phyloP scores from a whole-genome alignment of 1,284 basidiomycete species.

The Rhodotorula sp. region DNA sequence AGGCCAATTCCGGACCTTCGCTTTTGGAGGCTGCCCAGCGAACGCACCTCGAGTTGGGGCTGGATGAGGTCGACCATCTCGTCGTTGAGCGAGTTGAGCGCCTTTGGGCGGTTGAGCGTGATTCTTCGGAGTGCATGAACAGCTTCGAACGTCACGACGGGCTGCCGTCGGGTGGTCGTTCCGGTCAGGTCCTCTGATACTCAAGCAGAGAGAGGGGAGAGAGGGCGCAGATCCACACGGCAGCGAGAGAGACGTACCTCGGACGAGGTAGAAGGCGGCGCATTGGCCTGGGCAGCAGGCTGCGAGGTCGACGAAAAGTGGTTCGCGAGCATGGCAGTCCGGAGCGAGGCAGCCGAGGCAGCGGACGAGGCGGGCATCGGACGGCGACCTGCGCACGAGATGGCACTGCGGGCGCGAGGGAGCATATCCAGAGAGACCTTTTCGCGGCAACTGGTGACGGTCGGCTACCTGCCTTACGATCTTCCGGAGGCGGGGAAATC shows the following conservation, averaged over 20 bases:
- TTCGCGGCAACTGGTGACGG: not conserved
- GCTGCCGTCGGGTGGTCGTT: slow-evolving; percentile 4
- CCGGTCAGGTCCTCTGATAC: not conserved
- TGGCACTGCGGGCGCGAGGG: not conserved
- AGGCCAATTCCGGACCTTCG: not conserved
- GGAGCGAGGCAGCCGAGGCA: slow-evolving; percentile 1
- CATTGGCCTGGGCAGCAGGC: not conserved
- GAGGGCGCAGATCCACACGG: not conserved
- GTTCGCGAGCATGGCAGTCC: slow-evolving; percentile 3
- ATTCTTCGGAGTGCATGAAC: slow-evolving; percentile 64
- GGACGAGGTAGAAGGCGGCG: slow-evolving; percentile 3
- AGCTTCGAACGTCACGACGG: slow-evolving; percentile 66
- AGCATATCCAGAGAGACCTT: not conserved
- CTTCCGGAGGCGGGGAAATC: not conserved
- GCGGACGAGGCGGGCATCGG: not conserved
- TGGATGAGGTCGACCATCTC: slow-evolving; percentile 75
- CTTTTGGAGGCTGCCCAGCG: too few relatives aligned
- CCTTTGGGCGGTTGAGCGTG: slow-evolving; percentile 74
- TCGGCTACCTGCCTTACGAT: not conserved
- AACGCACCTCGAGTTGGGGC: slow-evolving; percentile 70
- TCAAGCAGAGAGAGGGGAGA: not conserved
- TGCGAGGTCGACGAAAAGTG: slow-evolving; percentile 8
- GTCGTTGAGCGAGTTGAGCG: slow-evolving; percentile 81
- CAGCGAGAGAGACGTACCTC: not conserved
- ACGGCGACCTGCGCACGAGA: not conserved